These are phyloP conservation scores for Saposhnikovia divaricata DNA, from an alignment of 129 eudicot species.

Conservation along the genomic window DNA sequence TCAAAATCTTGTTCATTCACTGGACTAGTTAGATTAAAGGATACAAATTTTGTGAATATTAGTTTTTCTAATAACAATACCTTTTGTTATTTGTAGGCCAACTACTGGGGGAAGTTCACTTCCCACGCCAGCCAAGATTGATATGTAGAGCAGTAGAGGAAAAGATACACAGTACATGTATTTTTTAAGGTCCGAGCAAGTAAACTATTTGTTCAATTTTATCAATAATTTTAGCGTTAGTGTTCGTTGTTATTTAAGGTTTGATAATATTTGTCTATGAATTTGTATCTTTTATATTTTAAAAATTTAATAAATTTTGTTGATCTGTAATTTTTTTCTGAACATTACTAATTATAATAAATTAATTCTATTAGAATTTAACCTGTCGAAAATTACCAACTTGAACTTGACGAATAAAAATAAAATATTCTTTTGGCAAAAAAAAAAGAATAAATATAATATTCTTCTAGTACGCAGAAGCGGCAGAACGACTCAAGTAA, in stretches of 20 bases:
- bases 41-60: neutral
- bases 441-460: no score
- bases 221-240: neutral
- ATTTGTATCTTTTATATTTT: no score
- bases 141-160: neutral
- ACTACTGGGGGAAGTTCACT: neutral
- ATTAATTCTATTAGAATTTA: no score
- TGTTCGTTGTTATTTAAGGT: neutral
- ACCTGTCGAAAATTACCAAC: no score
- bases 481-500: no score
- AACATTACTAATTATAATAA: no score
- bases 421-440: no score
- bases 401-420: no score
- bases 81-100: neutral
- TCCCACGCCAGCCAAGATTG: neutral
- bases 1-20: neutral
- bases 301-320: no score
- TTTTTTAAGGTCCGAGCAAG: neutral
- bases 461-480: no score
- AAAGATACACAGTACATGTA: neutral
- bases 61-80: neutral
- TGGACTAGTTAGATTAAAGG: neutral
- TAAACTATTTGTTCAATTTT: neutral
- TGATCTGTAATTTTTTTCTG: no score
- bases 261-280: no score